Conservation (phyloP, 2,329 filamentous ascomycete genomes). For the Botryotinia narcissicola region DNA sequence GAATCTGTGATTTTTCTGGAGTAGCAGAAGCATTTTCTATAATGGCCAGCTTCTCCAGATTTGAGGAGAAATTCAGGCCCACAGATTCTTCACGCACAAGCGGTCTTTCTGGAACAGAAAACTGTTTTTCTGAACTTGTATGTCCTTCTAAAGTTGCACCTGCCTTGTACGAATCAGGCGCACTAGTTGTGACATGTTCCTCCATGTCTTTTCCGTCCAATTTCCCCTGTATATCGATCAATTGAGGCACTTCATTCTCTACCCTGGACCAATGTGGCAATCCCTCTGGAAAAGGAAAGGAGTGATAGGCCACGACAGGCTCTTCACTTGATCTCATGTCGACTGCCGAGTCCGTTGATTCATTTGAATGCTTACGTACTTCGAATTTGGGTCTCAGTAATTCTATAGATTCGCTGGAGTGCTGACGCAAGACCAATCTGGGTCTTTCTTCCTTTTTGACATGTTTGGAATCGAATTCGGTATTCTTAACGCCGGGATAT, state of each 20-base stretch:
- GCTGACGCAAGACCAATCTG: not conserved
- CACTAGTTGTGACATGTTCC: too few species aligned
- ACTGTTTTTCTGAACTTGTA: not conserved
- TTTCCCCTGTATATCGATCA: not conserved
- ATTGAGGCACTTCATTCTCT: not conserved
- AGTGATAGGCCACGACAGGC: not conserved
- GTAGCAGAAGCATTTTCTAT: too few species aligned
- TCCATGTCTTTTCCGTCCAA: not conserved
- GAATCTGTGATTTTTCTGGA: not conserved
- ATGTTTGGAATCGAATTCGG: not conserved
- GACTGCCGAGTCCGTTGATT: not conserved
- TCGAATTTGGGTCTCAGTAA: not conserved
- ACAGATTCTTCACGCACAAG: too few species aligned
- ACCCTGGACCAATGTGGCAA: not conserved
- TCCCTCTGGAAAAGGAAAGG: not conserved
- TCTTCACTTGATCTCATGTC: constrained; percentile 1
- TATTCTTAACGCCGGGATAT: not conserved
- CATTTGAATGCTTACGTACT: not conserved
- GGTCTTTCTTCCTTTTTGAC: not conserved
- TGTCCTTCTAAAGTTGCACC: not conserved
- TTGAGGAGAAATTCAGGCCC: not conserved
- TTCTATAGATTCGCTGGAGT: not conserved
- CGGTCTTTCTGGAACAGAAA: not conserved
- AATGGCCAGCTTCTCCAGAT: not conserved
- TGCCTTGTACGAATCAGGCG: not conserved